Evolutionary conservation across 306 rosid genomes (phyloP).

Genomic region (Begonia loranthoides): DNA sequence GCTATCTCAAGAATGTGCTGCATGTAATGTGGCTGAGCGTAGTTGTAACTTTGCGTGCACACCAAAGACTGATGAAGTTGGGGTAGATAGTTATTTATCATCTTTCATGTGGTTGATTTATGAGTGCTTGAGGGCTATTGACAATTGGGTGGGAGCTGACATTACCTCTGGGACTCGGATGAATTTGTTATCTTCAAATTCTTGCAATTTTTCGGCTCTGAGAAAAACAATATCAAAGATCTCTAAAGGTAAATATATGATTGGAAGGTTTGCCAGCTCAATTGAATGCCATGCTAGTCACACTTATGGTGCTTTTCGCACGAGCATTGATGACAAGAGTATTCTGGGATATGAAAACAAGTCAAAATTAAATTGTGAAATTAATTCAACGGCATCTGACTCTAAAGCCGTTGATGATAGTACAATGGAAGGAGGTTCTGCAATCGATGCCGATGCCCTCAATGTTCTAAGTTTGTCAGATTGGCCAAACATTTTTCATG

Average conservation of each 20-base stretch:
- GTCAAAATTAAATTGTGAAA: conserved; percentile 27
- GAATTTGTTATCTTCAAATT: conserved; percentile 23
- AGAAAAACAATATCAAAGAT: conserved; percentile 51
- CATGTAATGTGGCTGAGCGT: conserved; percentile 31
- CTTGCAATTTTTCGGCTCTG: conserved; percentile 44
- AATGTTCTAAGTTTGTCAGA: conserved; percentile 49
- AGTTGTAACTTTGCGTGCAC: conserved; percentile 25
- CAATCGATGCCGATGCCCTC: conserved; percentile 37
- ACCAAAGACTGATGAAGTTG: conserved; percentile 25
- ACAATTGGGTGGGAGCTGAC: conserved; percentile 60
- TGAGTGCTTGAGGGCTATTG: conserved; percentile 82
- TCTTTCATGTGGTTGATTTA: conserved; percentile 53
- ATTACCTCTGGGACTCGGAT: conserved; percentile 30
- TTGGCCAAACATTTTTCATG: conserved; percentile 79
- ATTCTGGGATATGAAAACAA: conserved; percentile 23
- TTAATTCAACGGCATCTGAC: conserved; percentile 1
- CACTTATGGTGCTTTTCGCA: conserved; percentile 9
- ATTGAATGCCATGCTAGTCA: conserved; percentile 43
- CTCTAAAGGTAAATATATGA: conserved; percentile 44
- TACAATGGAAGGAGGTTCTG: conserved; percentile 49
- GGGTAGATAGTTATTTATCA: conserved; percentile 26
- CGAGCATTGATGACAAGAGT: conserved; percentile 14
- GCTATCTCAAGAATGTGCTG: conserved; percentile 67
- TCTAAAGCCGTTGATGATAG: conserved; percentile 24
- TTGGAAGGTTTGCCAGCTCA: conserved; percentile 47